Evolutionary conservation across 306 rosid genomes (phyloP).

Genomic region (Notholithocarpus densiflorus): DNA sequence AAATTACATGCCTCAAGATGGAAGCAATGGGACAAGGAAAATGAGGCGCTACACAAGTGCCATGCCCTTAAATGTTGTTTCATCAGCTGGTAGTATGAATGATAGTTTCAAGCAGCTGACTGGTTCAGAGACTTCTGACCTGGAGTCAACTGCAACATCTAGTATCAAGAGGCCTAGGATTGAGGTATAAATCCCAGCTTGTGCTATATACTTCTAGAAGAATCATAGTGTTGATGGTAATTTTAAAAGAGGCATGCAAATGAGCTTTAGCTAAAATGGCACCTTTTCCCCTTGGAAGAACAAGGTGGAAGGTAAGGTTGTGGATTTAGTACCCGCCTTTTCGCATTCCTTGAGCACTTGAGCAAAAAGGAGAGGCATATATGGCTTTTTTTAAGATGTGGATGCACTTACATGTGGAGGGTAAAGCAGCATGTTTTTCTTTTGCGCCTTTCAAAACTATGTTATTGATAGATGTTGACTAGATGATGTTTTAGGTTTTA

Average conservation of each 20-base stretch:
- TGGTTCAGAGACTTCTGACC: constrained; percentile 61
- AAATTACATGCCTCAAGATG: constrained; percentile 70
- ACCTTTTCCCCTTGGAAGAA: background rate
- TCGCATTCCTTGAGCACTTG: background rate
- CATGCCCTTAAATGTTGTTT: constrained; percentile 69
- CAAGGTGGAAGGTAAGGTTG: no score
- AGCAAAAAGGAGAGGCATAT: background rate
- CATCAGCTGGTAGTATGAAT: constrained; percentile 63
- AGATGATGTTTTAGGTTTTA: background rate
- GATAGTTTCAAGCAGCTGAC: constrained; percentile 52
- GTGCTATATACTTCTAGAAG: background rate
- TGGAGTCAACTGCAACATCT: constrained; percentile 78
- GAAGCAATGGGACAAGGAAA: constrained; percentile 64
- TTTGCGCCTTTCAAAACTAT: background rate
- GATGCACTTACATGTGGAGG: background rate
- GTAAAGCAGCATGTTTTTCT: background rate
- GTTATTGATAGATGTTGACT: background rate
- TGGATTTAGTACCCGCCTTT: background rate
- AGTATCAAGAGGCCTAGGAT: constrained; percentile 59
- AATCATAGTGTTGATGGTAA: background rate
- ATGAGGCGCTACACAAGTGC: constrained; percentile 79
- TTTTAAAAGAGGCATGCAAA: background rate
- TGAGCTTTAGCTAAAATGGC: no score
- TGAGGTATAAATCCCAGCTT: constrained; percentile 49
- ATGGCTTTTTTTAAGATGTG: background rate